Percentiles rank a stretch among this genome's conserved stretches.
phyloP scores from a whole-genome alignment of 2,329 filamentous ascomycete genomes.

The Oidium heveae region DNA sequence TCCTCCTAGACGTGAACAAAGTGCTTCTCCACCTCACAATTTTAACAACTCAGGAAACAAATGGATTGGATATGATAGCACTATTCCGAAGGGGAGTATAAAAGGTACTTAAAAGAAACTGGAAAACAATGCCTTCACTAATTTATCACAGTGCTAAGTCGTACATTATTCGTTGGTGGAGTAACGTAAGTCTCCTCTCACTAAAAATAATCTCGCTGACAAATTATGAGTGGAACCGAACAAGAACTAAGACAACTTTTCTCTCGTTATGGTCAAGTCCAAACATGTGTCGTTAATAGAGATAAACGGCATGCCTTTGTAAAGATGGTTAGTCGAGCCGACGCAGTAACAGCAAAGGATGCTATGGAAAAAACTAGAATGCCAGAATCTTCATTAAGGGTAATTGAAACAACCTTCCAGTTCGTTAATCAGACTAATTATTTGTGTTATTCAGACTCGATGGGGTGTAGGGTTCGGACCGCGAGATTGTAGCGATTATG shows the following conservation, averaged over 20 bases:
- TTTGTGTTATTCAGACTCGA: slow-evolving; percentile 44
- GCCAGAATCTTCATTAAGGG: slow-evolving; percentile 26
- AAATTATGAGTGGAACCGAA: slow-evolving; percentile 37
- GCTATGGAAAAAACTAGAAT: slow-evolving; percentile 63
- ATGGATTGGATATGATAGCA: slow-evolving; percentile 56
- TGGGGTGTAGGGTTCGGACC: slow-evolving; percentile 97
- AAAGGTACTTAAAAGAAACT: slow-evolving; percentile 25
- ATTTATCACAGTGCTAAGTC: slow-evolving; percentile 42
- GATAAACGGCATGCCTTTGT: slow-evolving; percentile 98
- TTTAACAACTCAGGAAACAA: slow-evolving; percentile 30
- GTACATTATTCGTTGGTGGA: slow-evolving; percentile 88
- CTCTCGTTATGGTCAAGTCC: slow-evolving; percentile 57
- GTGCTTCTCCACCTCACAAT: slow-evolving; percentile 26
- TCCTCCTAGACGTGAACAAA: slow-evolving; percentile 43
- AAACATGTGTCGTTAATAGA: slow-evolving; percentile 94
- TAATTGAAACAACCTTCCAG: slow-evolving; percentile 3
- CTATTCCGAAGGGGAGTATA: slow-evolving; percentile 51
- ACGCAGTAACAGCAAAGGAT: slow-evolving; percentile 62
- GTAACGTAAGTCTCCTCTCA: slow-evolving; percentile 41
- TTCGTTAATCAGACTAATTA: neutral
- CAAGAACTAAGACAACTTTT: slow-evolving; percentile 63
- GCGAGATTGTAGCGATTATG: slow-evolving; percentile 89
- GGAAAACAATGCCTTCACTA: slow-evolving; percentile 3
- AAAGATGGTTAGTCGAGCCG: slow-evolving; percentile 81
- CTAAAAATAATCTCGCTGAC: slow-evolving; percentile 9